Conservation (phyloP, 768 basidiomycete species). For the Macrolepiota dolichaula region DNA sequence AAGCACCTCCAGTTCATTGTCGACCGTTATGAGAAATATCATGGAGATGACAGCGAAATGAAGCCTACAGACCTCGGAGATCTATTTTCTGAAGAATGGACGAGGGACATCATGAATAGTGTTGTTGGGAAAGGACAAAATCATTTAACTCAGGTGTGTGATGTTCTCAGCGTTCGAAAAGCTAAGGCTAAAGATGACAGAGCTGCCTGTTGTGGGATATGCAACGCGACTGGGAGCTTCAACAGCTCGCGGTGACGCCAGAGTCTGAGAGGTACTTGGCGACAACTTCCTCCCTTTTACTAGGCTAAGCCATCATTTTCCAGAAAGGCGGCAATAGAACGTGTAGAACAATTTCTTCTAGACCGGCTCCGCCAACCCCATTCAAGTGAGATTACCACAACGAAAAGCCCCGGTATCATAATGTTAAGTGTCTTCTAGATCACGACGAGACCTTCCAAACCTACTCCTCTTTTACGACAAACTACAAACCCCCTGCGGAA, state of each 20-base stretch:
- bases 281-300: neutral
- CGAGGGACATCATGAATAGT: constrained; percentile 47
- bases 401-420: neutral
- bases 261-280: constrained; percentile 41
- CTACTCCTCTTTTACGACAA: constrained; percentile 89
- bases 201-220: constrained; percentile 70
- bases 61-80: constrained; percentile 54
- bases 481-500: constrained; percentile 63
- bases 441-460: constrained; percentile 78
- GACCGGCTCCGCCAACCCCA: constrained; percentile 74
- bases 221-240: constrained; percentile 73
- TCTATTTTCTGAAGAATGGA: constrained; percentile 61
- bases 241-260: constrained; percentile 49
- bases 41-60: constrained; percentile 30
- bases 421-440: constrained; percentile 36
- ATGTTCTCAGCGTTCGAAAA: neutral
- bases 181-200: constrained; percentile 31
- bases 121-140: constrained; percentile 53
- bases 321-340: constrained; percentile 42
- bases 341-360: constrained; percentile 59
- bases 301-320: constrained; percentile 7
- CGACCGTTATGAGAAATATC: constrained; percentile 36
- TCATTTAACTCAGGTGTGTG: constrained; percentile 60
- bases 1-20: constrained; percentile 65
- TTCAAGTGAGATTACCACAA: constrained; percentile 41